Evolutionary conservation across 345 rosid species (phyloP).

Genomic region (Murraya paniculata): DNA sequence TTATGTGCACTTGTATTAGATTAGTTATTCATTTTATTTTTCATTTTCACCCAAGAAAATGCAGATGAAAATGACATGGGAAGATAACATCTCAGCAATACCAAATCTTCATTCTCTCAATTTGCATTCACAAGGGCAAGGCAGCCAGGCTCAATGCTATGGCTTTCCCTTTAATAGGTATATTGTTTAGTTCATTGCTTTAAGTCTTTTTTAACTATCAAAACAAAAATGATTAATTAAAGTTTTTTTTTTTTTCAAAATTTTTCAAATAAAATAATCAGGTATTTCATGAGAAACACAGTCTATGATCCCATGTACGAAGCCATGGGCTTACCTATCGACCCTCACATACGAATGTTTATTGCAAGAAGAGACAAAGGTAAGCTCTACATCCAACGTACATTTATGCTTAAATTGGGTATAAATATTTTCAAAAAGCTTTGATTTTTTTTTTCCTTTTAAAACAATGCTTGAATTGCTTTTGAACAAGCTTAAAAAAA

Average conservation of each 20-base stretch:
- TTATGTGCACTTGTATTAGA: not conserved
- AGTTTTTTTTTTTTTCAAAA: not conserved
- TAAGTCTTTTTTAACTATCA: not conserved
- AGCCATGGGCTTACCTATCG: constrained; percentile 38
- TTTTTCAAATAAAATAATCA: not conserved
- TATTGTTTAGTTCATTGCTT: not conserved
- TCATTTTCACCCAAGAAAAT: not conserved
- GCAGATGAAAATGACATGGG: not conserved
- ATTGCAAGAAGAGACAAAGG: constrained; percentile 2
- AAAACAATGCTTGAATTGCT: not conserved
- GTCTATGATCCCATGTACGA: constrained; percentile 40
- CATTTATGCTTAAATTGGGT: not conserved
- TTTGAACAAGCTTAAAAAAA: not conserved
- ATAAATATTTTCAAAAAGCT: no score
- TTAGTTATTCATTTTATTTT: not conserved
- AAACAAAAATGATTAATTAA: not conserved
- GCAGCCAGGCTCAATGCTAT: not conserved
- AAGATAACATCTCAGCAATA: not conserved
- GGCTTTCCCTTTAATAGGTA: constrained; percentile 6
- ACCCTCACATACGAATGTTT: constrained; percentile 40
- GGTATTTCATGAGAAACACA: constrained; percentile 7
- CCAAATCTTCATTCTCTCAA: not conserved
- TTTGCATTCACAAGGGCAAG: not conserved
- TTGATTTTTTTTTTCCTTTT: not conserved
- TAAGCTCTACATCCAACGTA: not conserved